phyloP scores from a whole-genome alignment of 2,329 filamentous ascomycete genomes.

The Trichoderma sp. region DNA sequence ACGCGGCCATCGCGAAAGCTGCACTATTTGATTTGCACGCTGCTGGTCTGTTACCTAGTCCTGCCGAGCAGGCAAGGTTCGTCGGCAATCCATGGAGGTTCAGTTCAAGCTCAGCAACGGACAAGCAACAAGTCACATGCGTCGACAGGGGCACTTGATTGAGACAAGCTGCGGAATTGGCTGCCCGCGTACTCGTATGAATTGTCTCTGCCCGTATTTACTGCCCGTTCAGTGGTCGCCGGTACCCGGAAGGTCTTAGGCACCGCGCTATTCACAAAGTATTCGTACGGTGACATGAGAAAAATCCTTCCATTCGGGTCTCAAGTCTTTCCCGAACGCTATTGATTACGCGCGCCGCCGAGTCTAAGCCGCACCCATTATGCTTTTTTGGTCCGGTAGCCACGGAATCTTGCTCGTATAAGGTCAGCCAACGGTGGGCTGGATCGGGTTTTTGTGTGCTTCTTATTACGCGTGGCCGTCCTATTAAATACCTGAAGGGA shows the following conservation, averaged over 20 bases:
- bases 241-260: background rate
- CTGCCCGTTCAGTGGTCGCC: background rate
- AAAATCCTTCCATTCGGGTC: conserved; percentile 14
- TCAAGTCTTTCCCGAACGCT: conserved; percentile 1
- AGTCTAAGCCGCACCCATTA: background rate
- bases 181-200: background rate
- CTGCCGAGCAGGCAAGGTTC: background rate
- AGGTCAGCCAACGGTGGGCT: conserved; percentile 4
- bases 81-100: background rate
- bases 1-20: background rate
- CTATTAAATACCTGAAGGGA: conserved; percentile 19
- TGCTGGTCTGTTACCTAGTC: background rate
- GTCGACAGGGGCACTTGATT: conserved; percentile 2
- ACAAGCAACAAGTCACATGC: conserved; percentile 11
- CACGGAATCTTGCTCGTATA: conserved; percentile 13
- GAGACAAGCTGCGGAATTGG: conserved; percentile 9
- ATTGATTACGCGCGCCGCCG: background rate
- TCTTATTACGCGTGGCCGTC: conserved; percentile 17
- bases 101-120: background rate
- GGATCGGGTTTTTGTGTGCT: background rate
- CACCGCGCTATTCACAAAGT: background rate
- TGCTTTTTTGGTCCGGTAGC: conserved; percentile 5
- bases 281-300: background rate
- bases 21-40: background rate
- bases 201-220: background rate